These are phyloP conservation scores for Saccharomycopsis oosterbeekiorum DNA, from an alignment of 805 yeast genomes.

Conservation along the genomic window DNA sequence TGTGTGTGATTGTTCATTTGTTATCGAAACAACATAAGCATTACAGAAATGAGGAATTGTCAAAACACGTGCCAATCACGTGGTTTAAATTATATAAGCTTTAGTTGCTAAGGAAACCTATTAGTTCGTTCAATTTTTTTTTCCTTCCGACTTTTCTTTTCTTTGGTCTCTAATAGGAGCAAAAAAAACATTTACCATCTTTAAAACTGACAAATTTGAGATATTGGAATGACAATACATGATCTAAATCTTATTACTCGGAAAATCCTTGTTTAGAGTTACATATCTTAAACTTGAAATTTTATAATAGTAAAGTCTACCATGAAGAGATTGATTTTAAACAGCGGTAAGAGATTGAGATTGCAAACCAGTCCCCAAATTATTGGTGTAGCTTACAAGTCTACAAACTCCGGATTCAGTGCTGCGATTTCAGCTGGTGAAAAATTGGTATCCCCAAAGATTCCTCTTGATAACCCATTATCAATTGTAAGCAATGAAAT, in stretches of 20 bases:
- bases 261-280: neutral
- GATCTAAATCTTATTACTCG: neutral
- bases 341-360: neutral
- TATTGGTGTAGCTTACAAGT: neutral
- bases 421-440: slow-evolving; percentile 69
- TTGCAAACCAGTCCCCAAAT: neutral
- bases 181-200: neutral
- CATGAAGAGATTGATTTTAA: neutral
- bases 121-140: neutral
- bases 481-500: slow-evolving; percentile 87
- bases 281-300: neutral
- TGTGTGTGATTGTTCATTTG: too few species aligned
- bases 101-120: neutral
- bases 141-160: neutral
- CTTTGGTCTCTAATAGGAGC: neutral
- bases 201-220: neutral
- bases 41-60: too few species aligned
- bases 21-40: too few species aligned
- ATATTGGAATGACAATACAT: neutral
- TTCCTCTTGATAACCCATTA: slow-evolving; percentile 67
- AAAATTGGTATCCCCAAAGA: slow-evolving; percentile 56
- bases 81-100: neutral
- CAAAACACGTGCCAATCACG: too few species aligned
- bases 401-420: slow-evolving; percentile 25
- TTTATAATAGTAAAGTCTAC: neutral